phyloP scores from a whole-genome alignment of 768 basidiomycete genomes.

The Hericium coralloides region DNA sequence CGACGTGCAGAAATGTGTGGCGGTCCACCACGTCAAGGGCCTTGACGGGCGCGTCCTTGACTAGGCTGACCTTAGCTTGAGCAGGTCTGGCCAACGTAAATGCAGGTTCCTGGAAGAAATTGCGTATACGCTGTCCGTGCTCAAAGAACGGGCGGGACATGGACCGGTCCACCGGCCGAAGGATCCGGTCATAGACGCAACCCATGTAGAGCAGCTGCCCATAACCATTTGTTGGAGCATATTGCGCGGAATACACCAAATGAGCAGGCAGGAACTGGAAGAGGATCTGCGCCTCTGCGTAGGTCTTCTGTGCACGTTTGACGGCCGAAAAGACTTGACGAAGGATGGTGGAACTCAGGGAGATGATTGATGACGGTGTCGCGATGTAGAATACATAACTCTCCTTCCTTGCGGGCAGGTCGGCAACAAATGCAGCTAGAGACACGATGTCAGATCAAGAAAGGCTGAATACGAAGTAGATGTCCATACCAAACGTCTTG shows the following conservation, averaged over 20 bases:
- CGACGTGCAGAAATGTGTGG: constrained; percentile 66
- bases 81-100: constrained; percentile 49
- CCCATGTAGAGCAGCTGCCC: constrained; percentile 43
- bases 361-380: constrained; percentile 50
- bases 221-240: constrained; percentile 32
- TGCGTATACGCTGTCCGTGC: constrained; percentile 29
- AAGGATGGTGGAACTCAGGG: constrained; percentile 55
- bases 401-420: constrained; percentile 27
- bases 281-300: constrained; percentile 40
- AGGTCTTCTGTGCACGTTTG: constrained; percentile 44
- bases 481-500: constrained; percentile 48
- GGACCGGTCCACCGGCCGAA: constrained; percentile 47
- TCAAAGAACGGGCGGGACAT: constrained; percentile 46
- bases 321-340: constrained; percentile 59
- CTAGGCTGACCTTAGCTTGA: constrained; percentile 27
- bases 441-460: constrained; percentile 1
- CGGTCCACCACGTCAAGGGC: constrained; percentile 45
- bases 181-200: constrained; percentile 66
- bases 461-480: neutral
- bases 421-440: constrained; percentile 41
- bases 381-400: constrained; percentile 63
- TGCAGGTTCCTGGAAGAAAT: constrained; percentile 55
- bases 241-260: constrained; percentile 39
- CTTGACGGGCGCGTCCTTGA: constrained; percentile 28
- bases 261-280: constrained; percentile 72